phyloP scores from a whole-genome alignment of 371 early-diverging fungal genomes.

The Ordospora pajunii region DNA sequence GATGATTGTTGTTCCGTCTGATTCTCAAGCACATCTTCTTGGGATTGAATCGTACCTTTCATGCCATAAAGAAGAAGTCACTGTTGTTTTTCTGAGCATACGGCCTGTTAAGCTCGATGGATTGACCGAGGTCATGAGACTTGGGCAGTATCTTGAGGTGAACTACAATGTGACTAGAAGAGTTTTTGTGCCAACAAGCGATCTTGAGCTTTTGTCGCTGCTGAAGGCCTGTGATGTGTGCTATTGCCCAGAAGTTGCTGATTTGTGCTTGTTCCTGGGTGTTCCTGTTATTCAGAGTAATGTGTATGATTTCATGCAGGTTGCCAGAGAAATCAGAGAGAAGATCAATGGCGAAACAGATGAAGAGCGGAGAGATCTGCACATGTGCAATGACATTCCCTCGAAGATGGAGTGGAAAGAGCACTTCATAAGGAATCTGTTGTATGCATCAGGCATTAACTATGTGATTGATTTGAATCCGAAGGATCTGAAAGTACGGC shows the following conservation, averaged over 20 bases:
- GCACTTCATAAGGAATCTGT: background rate
- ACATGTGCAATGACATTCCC: background rate
- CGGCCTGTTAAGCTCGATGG: background rate
- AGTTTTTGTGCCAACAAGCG: background rate
- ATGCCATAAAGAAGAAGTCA: background rate
- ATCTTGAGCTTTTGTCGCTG: background rate
- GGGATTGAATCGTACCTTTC: constrained; percentile 9
- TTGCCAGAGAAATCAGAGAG: constrained; percentile 18
- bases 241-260: background rate
- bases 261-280: background rate
- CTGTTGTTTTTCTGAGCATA: constrained; percentile 10
- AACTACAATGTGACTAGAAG: background rate
- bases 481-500: background rate
- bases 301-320: constrained; percentile 10
- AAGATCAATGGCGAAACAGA: background rate
- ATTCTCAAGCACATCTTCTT: constrained; percentile 9
- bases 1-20: constrained; percentile 5
- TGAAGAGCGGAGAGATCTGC: background rate
- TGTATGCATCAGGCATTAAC: background rate
- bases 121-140: background rate
- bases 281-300: constrained; percentile 4
- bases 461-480: background rate
- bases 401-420: background rate
- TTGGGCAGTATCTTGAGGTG: background rate
- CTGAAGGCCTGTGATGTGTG: constrained; percentile 1